Conservation (phyloP, 106 monocot species). For the Xerophyta viscosa region DNA sequence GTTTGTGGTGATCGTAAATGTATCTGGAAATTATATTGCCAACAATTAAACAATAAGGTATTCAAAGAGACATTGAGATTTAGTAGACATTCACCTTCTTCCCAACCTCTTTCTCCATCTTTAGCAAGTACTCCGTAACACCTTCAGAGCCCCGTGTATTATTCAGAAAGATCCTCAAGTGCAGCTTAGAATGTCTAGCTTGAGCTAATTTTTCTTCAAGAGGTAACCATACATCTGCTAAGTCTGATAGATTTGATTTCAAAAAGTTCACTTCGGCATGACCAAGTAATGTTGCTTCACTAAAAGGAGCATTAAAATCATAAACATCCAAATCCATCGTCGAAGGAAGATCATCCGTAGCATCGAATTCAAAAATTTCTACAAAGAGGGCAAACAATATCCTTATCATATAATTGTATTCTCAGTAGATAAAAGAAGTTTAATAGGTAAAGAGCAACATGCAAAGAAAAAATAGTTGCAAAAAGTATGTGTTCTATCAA, state of each 20-base stretch:
- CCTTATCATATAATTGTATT: neutral
- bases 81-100: slow-evolving; percentile 44
- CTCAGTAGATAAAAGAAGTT: neutral
- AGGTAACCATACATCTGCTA: slow-evolving; percentile 74
- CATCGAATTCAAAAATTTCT: slow-evolving; percentile 94
- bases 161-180: slow-evolving; percentile 67
- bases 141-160: slow-evolving; percentile 58
- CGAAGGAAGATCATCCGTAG: slow-evolving; percentile 79
- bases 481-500: too few relatives aligned
- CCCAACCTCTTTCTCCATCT: slow-evolving; percentile 80
- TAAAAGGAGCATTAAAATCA: slow-evolving; percentile 69
- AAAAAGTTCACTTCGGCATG: slow-evolving; percentile 76
- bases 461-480: too few relatives aligned
- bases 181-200: slow-evolving; percentile 62
- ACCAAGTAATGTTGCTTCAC: slow-evolving; percentile 58
- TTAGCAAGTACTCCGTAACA: slow-evolving; percentile 56
- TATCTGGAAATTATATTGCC: slow-evolving; percentile 32
- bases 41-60: neutral
- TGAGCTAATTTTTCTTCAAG: slow-evolving; percentile 69
- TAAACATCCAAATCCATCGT: slow-evolving; percentile 64
- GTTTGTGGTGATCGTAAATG: slow-evolving; percentile 72
- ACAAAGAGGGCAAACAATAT: neutral
- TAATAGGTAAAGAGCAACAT: too few relatives aligned
- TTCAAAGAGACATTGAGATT: neutral
- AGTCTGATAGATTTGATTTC: slow-evolving; percentile 66